Evolutionary conservation across 371 early-diverging fungal species (phyloP).

Genomic region (Nematocida ausubeli): DNA sequence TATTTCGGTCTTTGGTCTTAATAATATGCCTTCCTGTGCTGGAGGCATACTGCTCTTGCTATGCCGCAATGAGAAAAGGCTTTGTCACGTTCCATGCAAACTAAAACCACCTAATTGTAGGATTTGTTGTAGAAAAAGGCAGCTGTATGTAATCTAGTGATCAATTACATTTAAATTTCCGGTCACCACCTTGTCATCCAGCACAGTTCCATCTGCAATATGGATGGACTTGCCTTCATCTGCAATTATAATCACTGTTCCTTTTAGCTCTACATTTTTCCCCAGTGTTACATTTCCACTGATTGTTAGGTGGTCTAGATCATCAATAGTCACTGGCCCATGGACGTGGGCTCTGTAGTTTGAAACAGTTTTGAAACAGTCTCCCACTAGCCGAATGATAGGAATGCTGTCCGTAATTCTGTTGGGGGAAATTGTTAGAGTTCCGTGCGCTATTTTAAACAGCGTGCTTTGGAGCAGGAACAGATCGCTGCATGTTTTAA

Average conservation of each 20-base stretch:
- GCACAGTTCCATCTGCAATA: slow-evolving; percentile 90
- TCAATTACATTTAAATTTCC: slow-evolving; percentile 80
- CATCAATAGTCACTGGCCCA: slow-evolving; percentile 85
- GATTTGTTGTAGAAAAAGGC: too few species aligned
- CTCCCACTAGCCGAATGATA: slow-evolving; percentile 81
- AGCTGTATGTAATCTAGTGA: too few species aligned
- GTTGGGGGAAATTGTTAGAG: slow-evolving; percentile 80
- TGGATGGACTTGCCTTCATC: slow-evolving; percentile 86
- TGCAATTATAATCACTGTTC: slow-evolving; percentile 96
- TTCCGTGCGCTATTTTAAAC: slow-evolving; percentile 83
- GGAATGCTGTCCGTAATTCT: slow-evolving; percentile 80
- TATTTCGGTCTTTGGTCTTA: too few species aligned
- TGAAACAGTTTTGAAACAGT: slow-evolving; percentile 85
- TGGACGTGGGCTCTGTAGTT: slow-evolving; percentile 78
- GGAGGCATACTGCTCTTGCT: too few species aligned
- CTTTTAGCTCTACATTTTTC: slow-evolving; percentile 79
- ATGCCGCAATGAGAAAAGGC: too few species aligned
- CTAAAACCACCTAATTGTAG: too few species aligned
- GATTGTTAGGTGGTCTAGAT: slow-evolving; percentile 92
- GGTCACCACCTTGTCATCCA: slow-evolving; percentile 93
- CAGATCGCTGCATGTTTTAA: slow-evolving; percentile 93
- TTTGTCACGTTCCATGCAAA: too few species aligned
- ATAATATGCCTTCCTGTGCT: too few species aligned
- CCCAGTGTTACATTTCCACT: slow-evolving; percentile 95
- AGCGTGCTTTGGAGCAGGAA: slow-evolving; percentile 91